A percentile compares a stretch with the other conserved stretches of the same genome.
Conservation (phyloP, 805 yeast species). For the Zygotorulaspora danielsina region DNA sequence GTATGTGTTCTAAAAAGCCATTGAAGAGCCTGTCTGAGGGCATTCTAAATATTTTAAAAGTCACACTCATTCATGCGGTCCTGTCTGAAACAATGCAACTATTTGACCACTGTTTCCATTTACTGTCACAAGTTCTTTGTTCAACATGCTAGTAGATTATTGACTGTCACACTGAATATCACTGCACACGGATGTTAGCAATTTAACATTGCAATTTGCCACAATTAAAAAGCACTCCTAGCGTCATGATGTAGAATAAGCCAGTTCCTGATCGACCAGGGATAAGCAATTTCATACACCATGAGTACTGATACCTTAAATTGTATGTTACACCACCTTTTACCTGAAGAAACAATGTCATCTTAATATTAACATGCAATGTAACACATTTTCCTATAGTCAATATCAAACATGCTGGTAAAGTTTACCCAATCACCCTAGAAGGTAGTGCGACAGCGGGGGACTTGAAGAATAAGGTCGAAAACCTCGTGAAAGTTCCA, state of each 20-base stretch:
- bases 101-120: too few relatives aligned
- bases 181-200: too few relatives aligned
- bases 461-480: constrained; percentile 63
- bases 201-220: not conserved
- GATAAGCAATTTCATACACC: not conserved
- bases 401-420: constrained; percentile 64
- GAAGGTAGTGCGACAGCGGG: constrained; percentile 39
- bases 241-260: not conserved
- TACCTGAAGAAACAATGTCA: not conserved
- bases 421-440: constrained; percentile 48
- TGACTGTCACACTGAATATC: too few relatives aligned
- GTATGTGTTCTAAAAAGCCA: too few relatives aligned
- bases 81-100: too few relatives aligned
- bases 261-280: too few relatives aligned
- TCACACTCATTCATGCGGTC: too few relatives aligned
- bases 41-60: too few relatives aligned
- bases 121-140: too few relatives aligned
- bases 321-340: not conserved
- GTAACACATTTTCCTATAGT: constrained; percentile 17
- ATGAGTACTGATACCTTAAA: constrained; percentile 1
- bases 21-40: too few relatives aligned
- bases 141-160: too few relatives aligned
- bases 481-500: constrained; percentile 75
- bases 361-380: constrained; percentile 1
- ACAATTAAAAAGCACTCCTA: not conserved